Base-by-base conservation (phyloP, 164 flowering plant species). In the Stephania japonica region DNA sequence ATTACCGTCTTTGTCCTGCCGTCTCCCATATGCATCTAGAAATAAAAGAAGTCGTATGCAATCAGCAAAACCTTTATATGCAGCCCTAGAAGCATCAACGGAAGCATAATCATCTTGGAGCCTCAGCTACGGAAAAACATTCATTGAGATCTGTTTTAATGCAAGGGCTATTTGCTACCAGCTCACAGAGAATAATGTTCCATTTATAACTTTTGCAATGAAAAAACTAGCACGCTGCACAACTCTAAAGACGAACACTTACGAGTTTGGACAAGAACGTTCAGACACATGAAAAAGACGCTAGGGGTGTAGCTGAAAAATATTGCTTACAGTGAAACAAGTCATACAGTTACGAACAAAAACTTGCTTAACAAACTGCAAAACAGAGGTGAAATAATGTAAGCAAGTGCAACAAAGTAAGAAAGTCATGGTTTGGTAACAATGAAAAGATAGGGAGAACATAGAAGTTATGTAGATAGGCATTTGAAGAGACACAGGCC, bases 31-130 rank as follows among this genome's bases (percentile, higher is more conserved):
- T 25, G 97, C 97, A 86, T 92, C 97, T 75, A 94, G 80, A 83
- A 91, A 94, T 78, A 94, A 82, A 71, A 94, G 93, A 82, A 94
- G 97, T 43, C 99, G 97, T 75, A 92, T 89, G 78, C 85, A 86
- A 83, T 94, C 99, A 8, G 97, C 92, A 86, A 90, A 92, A 71
- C 99, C 97, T 83, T 92, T 94, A 81, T 94, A 92, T 42, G 99
- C 97, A 80, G 99, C 99, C 99, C 99, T 94, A 76, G 53, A 78
- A 81, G 67, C 61, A 80, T 73, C 59, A 62, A 62, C 12, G 27
- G 72, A 44, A 21, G 21, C 18, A 53, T 14, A 21, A 53, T 53
- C 61, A 53, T 53, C 61, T 53, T 53, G 19, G 2, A 53, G 61
- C 19, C 12, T 50, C 16, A 1, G 14, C 10, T 50, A 50, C 10